These are phyloP conservation scores for Ophiostoma sp. DNA, from an alignment of 2,329 filamentous ascomycete species.

Conservation along the genomic window DNA sequence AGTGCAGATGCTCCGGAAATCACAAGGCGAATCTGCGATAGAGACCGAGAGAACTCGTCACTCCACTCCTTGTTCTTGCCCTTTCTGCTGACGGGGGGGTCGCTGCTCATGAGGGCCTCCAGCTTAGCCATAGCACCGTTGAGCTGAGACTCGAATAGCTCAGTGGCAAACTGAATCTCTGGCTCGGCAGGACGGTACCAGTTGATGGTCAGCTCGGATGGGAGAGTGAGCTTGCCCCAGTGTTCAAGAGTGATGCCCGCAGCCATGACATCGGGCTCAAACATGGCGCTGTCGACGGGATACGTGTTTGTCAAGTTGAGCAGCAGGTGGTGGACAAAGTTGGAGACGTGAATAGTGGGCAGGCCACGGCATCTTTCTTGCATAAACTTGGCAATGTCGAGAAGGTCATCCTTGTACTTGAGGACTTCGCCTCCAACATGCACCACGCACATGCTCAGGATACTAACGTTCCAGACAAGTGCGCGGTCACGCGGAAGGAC, in stretches of 20 bases:
- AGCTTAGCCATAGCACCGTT: conserved; percentile 70
- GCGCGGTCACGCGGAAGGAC: conserved; percentile 88
- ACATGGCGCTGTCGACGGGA: conserved; percentile 80
- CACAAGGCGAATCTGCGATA: conserved; percentile 82
- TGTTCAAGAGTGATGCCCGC: conserved; percentile 69
- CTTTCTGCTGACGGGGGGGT: conserved; percentile 77
- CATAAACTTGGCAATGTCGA: conserved; percentile 92
- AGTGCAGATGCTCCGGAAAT: conserved; percentile 84
- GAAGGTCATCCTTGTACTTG: conserved; percentile 80
- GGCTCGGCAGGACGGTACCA: conserved; percentile 82
- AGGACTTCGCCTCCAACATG: conserved; percentile 89
- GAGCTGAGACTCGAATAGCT: conserved; percentile 81
- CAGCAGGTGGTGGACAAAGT: conserved; percentile 93
- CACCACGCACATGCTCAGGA: conserved; percentile 96
- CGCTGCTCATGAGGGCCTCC: conserved; percentile 71
- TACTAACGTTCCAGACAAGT: conserved; percentile 93
- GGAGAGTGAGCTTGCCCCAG: conserved; percentile 76
- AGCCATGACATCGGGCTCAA: conserved; percentile 69
- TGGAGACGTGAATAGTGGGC: conserved; percentile 92
- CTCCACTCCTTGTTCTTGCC: conserved; percentile 99
- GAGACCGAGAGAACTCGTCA: conserved; percentile 85
- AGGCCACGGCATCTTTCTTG: conserved; percentile 91
- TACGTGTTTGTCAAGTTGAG: conserved; percentile 94
- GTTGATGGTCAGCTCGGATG: conserved; percentile 71
- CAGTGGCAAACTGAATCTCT: conserved; percentile 83